Evolutionary conservation across 306 rosid species (phyloP), one percentile per base, ranked within the genome.

Genomic region (Trifolium repens): DNA sequence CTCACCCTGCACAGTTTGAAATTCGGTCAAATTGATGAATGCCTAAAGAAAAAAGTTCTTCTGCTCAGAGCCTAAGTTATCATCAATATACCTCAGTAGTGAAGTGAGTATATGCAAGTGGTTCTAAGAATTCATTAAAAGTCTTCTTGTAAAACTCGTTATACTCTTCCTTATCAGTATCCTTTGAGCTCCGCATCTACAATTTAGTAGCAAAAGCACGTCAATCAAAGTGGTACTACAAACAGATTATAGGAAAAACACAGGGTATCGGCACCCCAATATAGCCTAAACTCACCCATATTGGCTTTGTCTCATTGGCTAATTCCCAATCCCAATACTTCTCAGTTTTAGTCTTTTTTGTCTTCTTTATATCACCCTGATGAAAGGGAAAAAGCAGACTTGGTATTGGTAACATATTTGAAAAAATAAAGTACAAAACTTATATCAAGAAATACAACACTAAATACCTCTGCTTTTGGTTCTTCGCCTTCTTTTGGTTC

Each of bases 251-350:
- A 62, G 17, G 47, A 8, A 14, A 14, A 67, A 49, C 2, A 49
- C 44, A 58, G 16, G 13, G 30, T 30, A 35, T 63, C 40, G 17
- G 62, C 32, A 69, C 15, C 19, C 43, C 6, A 42, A 49, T 61
- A 57, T n/a, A 58, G 15, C 69, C 47, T 49, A 5, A 82, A 87
- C 99, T 88, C 84, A 92, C 99, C 99, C 99, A 96, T 69, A 96
- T 88, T 77, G 99, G 98, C 84, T 96, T 92, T 44, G 99, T 92
- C 81, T 92, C 98, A 71, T 96, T 96, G 72, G 92, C 85, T 75
- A 96, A 81, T 81, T 90, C 99, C 99, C 98, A 96, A 83, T 96
- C 99, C 99, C 96, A 92, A 75, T 90, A 96, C 82, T 96, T 96
- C 84, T 92, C 99, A 50, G 98, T 96, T 82, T 87, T 89, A 12